These are phyloP conservation scores for Patellifolia procumbens DNA, from an alignment of 179 eudicot species.

Conservation along the genomic window DNA sequence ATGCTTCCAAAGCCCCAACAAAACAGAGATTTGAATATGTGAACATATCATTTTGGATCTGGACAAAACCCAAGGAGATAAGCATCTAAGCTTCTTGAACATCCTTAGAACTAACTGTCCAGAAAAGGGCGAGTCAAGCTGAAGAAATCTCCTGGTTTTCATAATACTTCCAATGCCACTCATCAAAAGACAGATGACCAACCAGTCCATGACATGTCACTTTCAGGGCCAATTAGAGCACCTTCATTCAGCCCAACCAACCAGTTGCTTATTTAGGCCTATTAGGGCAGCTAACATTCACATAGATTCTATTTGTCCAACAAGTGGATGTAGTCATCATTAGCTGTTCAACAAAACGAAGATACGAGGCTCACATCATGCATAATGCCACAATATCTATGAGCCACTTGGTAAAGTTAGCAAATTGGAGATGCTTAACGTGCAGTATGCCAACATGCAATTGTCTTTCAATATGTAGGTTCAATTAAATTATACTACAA, in stretches of 20 bases:
- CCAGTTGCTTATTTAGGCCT: not conserved
- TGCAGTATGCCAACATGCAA: not conserved
- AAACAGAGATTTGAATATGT: not conserved
- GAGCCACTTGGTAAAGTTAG: not conserved
- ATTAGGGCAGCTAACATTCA: not conserved
- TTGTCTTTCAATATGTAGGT: not conserved
- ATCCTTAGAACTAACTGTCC: not conserved
- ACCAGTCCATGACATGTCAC: not conserved
- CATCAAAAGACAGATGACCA: not conserved
- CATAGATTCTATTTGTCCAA: not conserved
- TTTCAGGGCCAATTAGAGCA: not conserved
- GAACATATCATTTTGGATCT: not conserved
- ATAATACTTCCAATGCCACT: not conserved
- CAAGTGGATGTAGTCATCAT: not conserved
- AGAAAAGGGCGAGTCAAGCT: not conserved
- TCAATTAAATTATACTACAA: not conserved
- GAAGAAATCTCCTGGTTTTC: not conserved
- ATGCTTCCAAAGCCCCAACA: not conserved
- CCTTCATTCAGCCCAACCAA: not conserved
- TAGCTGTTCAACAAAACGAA: not conserved
- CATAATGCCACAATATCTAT: conserved; percentile 4
- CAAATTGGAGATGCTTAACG: not conserved
- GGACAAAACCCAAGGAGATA: not conserved
- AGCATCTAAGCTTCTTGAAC: not conserved
- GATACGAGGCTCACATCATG: not conserved